Base-by-base conservation (phyloP, 805 yeast species). In the Kodamaea fukazawae region DNA sequence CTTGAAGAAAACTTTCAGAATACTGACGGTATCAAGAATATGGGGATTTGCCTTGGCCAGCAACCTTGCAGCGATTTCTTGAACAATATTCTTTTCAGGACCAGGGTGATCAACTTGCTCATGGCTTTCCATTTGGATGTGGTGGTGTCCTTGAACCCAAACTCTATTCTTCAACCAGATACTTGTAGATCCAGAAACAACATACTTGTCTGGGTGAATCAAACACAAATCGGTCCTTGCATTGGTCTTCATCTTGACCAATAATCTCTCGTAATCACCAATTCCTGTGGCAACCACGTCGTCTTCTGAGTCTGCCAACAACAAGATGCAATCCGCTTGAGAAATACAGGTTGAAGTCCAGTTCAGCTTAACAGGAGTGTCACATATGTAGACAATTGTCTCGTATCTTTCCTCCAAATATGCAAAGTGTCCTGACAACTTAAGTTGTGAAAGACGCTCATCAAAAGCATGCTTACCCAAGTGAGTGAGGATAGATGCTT, bases 61-160 rank as follows among this genome's bases (percentile, higher is more conserved):
- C 7, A 69, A 45, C 33, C 55, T 63, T 11, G 62, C 57, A 3
- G 73, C 73, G 34, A 67, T 48, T 11, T 64, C 72, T 18, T 57
- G 53, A 7, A 68, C 52, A 9, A 66, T 37, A 17, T 33, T 38
- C 7, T 28, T 34, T 8, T 20, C 23, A 6, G 23, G 5, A 20
- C 7, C 8, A 20, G 23, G 23, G 8, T 20, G 23, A 8, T 20
- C 23, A 17, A 54, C 58, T 13, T 56, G 50, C 0, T 5, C 23
- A 8, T 52, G 45, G 13, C 68, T 53, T 20, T 62, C 67, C 79
- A 90, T 81, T 50, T 87, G 95, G 10, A 91, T 77, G 58, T 91
- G 98, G 57, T 93, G 97, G 55, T 91, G 96, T 0, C 88, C 79
- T 47, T 87, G 87, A 3, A 93, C 88, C 98, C 98, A 93, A 2